Base-by-base conservation (phyloP, 2,329 filamentous ascomycete genomes). In the Aspergillus sp. region DNA sequence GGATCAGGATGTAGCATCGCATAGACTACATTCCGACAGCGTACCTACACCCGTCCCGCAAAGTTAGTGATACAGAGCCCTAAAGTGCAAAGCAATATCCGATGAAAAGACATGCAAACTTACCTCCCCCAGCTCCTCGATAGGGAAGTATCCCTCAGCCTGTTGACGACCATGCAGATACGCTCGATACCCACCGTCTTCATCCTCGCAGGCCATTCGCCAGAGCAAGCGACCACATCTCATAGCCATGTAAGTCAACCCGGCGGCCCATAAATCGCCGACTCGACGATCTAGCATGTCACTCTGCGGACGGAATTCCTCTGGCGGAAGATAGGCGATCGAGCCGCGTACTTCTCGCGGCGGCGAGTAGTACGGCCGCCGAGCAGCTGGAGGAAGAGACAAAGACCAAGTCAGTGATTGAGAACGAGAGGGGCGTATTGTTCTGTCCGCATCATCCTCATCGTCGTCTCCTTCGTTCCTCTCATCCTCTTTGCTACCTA, bases 321-420 rank as follows among this genome's bases (percentile, higher is more conserved):
- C 93, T 0, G 93, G 93, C 0, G 93, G 92, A 54, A 94, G 89
- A 68, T 96, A 97, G 52, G 92, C 87, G 1, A 90, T 86, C 11
- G 92, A 96, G 2, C 85, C 85, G 46, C 86, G 77, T 61, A 83
- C 81, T 16, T 59, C 57, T 6, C 55, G 54, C 18, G 49, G 55
- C 16, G 46, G 54, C 2, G 52, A 45, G 20, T 46, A 50, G 9
- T 10, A 6, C 9, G 22, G 11, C 3, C 4, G 6, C 18, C 14
- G 18, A 20, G 18, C 32, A 49, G 54, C 58, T 3, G 62, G 59
- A 11, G 63, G 59, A 16, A 42, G 59, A 16, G n/a, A n/a, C 16
- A 7, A 16, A 42, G 16, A 18, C 36, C 6, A 14, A 42, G 6
- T 3, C 14, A 42, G 16, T 16, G 36, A n/a, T 42, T n/a, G 36